Evolutionary conservation across 169 alveolate genomes (phyloP).

Genomic region (Amoebophrya sp.): DNA sequence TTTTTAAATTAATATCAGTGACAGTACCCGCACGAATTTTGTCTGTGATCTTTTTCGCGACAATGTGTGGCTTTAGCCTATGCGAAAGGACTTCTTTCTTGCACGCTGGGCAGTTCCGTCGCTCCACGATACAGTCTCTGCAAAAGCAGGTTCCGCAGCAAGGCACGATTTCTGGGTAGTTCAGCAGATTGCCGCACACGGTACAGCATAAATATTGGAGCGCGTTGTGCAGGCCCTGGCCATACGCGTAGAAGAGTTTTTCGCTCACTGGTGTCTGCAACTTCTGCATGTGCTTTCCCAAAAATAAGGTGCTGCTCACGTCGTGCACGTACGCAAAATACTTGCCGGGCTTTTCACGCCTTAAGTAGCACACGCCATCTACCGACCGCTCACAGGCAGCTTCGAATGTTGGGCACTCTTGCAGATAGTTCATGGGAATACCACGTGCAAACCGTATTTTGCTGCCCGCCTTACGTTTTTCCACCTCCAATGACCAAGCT

Average conservation of each 20-base stretch:
- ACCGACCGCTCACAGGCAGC: background rate
- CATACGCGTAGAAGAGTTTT: background rate
- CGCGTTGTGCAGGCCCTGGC: background rate
- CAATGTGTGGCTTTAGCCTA: background rate
- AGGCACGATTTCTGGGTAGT: background rate
- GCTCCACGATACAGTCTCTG: background rate
- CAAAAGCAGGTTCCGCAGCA: background rate
- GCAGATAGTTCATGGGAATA: conserved; percentile 6
- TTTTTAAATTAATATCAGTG: no score
- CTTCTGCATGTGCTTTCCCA: background rate
- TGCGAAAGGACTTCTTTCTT: background rate
- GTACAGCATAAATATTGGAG: background rate
- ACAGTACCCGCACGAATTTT: background rate
- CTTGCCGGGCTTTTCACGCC: background rate
- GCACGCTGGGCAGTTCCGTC: background rate
- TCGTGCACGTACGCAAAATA: background rate
- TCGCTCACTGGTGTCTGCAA: background rate
- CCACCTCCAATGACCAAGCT: background rate
- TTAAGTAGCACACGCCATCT: background rate
- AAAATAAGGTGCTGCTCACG: background rate
- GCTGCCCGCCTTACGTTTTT: background rate
- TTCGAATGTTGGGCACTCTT: background rate
- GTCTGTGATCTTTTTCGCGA: background rate
- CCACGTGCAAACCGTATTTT: background rate
- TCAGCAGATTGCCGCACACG: background rate